Percentiles rank a stretch among this genome's conserved stretches.
Conservation (phyloP, 805 yeast genomes). For the Monosporozyma unispora region DNA sequence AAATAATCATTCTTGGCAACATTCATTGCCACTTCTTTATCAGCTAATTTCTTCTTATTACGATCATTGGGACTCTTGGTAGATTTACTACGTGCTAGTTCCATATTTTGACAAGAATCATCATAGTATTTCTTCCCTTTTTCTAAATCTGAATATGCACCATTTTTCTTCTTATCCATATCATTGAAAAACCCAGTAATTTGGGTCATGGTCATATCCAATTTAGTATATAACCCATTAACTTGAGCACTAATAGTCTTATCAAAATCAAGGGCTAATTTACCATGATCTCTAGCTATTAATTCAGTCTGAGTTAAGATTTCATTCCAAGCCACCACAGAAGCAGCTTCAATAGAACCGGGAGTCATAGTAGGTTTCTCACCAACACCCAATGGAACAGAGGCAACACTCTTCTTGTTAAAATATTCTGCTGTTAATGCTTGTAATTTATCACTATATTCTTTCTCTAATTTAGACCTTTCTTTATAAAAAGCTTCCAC, state of each 20-base stretch:
- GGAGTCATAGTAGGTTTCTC: conserved; percentile 87
- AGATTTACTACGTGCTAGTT: conserved; percentile 63
- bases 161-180: conserved; percentile 35
- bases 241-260: conserved; percentile 55
- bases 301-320: conserved; percentile 75
- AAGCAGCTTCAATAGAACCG: conserved; percentile 85
- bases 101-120: conserved; percentile 70
- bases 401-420: conserved; percentile 61
- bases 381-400: conserved; percentile 75
- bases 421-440: conserved; percentile 60
- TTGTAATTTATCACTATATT: conserved; percentile 62
- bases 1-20: conserved; percentile 77
- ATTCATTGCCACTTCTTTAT: conserved; percentile 74
- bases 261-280: conserved; percentile 52
- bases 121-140: conserved; percentile 66
- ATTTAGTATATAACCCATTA: conserved; percentile 41
- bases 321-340: conserved; percentile 85
- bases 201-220: conserved; percentile 44
- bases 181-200: conserved; percentile 55
- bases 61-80: conserved; percentile 51
- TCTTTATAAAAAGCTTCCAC: conserved; percentile 77
- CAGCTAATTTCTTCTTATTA: conserved; percentile 40
- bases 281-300: conserved; percentile 56
- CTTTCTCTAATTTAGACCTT: conserved; percentile 73
- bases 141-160: conserved; percentile 25